Evolutionary conservation across 2,329 filamentous ascomycete genomes (phyloP), one percentile per base, ranked within the genome.

Genomic region (Epicoccum nigrum): DNA sequence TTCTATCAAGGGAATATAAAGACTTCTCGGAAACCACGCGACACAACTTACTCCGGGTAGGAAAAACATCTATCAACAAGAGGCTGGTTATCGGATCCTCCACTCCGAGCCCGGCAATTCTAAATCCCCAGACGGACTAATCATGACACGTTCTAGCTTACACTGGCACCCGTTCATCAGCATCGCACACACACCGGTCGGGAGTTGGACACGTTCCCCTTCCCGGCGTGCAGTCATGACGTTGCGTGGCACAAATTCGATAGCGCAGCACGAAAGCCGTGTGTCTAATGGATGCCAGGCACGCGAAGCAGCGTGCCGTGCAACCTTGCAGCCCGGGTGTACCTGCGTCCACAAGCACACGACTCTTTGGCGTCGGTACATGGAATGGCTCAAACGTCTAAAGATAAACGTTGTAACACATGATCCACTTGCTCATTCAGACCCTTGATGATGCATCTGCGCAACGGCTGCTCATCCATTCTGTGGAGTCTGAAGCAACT

Each of bases 241-340:
- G 45, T 49, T 49, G 17, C 16, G 39, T 51, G 34, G 40, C 19
- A 44, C 47, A 30, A 40, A 33, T 50, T 50, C 47, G 40, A 50
- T 50, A 34, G 47, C 27, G 33, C 30, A 21, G 21, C 31, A 28
- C 6, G 13, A 23, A 23, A 7, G 28, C 28, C 28, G 13, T 30
- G 28, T n/a, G n/a, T n/a, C n/a, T n/a, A n/a, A n/a, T n/a, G n/a
- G n/a, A 38, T 44, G 40, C 21, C 40, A 44, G 46, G 40, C 40
- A 44, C 40, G 34, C 34, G 25, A 30, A 7, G 32, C 25, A 32
- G 30, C 40, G 30, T 51, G 47, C 30, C 17, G 47, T 51, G 41
- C 19, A 21, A 51, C 47, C 34, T 45, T 38, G 32, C 38, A n/a
- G 41, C 23, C 34, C 41, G 41, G 41, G 35, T 40, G 47, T 51